These are phyloP conservation scores for Nicotiana paniculata DNA, from an alignment of 257 asterid species.

Conservation along the genomic window DNA sequence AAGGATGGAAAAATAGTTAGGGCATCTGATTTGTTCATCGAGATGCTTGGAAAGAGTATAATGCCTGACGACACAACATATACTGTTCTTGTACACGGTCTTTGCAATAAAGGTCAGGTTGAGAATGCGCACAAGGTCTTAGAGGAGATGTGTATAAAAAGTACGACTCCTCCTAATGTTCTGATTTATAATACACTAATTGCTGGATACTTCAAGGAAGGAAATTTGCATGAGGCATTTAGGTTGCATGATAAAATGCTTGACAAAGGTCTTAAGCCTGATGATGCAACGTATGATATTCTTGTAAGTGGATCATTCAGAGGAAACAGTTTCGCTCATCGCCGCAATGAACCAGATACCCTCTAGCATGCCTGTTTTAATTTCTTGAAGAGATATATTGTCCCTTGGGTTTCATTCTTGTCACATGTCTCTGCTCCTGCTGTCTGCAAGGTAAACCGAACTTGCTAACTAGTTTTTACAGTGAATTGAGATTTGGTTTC, in stretches of 20 bases:
- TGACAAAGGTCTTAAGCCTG: slow-evolving; percentile 63
- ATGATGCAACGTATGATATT: slow-evolving; percentile 51
- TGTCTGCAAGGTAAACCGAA: neutral
- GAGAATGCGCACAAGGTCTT: slow-evolving; percentile 56
- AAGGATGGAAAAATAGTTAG: slow-evolving; percentile 46
- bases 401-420: neutral
- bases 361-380: neutral
- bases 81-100: slow-evolving; percentile 61
- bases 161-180: slow-evolving; percentile 39
- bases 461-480: neutral
- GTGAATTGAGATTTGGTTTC: neutral
- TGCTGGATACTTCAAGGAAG: slow-evolving; percentile 66
- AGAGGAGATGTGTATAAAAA: slow-evolving; percentile 52
- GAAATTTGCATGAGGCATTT: slow-evolving; percentile 74
- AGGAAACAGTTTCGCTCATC: slow-evolving; percentile 13
- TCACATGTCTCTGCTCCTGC: neutral
- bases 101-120: slow-evolving; percentile 59
- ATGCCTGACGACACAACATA: slow-evolving; percentile 57
- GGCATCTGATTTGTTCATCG: slow-evolving; percentile 56
- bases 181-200: slow-evolving; percentile 57
- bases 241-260: slow-evolving; percentile 82
- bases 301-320: slow-evolving; percentile 43
- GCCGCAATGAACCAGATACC: neutral
- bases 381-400: neutral
- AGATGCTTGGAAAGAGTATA: slow-evolving; percentile 63